Evolutionary conservation across 805 yeast genomes (phyloP), one percentile per base, ranked within the genome.

Genomic region (Suhomyces faveliae): DNA sequence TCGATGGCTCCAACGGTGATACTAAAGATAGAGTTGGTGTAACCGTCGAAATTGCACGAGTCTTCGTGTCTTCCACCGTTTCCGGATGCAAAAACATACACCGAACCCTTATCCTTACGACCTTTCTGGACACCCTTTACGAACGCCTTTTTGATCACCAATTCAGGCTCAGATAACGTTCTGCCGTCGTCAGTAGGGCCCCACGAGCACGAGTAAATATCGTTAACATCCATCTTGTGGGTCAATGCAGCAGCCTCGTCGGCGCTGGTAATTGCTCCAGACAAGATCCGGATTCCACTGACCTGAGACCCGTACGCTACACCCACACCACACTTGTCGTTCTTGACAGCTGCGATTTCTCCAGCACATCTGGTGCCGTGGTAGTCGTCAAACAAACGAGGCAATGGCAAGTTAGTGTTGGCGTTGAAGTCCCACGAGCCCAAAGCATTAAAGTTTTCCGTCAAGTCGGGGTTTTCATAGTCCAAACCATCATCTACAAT

Each of bases 291-390:
- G 27, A 94, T 80, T 0, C 99, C 99, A 1, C 96, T 78, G 2
- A 94, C 96, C 58, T 85, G 80, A 3, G 96, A 82, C 48, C 81
- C 80, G 58, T 80, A 90, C 0, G 97, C 98, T n/a, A 91, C 96
- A 40, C 99, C 99, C 5, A 94, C 77, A n/a, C 99, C 99, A 68
- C 99, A 94, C 17, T 76, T 84, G 24, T 81, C 86, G 64, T 94
- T 92, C 45, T 81, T 90, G 2, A 85, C 94, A 3, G 88, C 89
- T 0, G 97, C 97, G 48, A 94, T 87, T 66, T 94, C 99, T 33
- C 97, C 98, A 2, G 99, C 98, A 71, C 99, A 94, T 54, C 99
- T 74, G 0, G 99, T 94, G 5, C 99, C 99, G 64, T 94, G 99
- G 57, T 84, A 83, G 64, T 94, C 99, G 63, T 87, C 96, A 7